Base-by-base conservation (phyloP, 2,329 filamentous ascomycete species). In the Dothistroma septosporum region DNA sequence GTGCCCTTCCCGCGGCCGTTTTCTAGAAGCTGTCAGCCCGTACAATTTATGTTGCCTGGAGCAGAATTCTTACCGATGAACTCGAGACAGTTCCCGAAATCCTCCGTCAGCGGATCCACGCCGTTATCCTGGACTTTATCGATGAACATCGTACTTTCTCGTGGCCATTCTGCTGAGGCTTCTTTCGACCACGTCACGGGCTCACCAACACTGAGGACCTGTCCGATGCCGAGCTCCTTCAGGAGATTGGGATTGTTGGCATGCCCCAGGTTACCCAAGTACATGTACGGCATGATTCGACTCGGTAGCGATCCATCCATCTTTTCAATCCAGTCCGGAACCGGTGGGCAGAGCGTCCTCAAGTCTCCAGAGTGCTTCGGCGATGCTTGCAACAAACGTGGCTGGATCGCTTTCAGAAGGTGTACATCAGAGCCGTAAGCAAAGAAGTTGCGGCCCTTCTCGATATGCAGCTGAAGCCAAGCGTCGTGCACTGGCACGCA, bases 61-160 rank as follows among this genome's bases (percentile, higher is more conserved):
- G 11, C 50, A 47, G 12, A 32, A 14, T 2, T 80, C 89, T 75
- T 79, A 97, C 93, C 89, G 74, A 99, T 96, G 70, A 97, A 99
- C 31, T 90, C 86, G 50, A 99, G 80, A 72, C 93, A 97, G 44
- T 88, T 83, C 68, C 87, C 84, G 75, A 97, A 96, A 67, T 97
- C 90, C 35, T 89, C 85, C 33, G 87, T 95, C 69, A 99, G 78
- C 4, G 92, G 89, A 75, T 99, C 94, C 63, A 97, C 94, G 4
- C 94, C 94, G 71, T 99, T 99, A 72, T 99, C 94, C 73, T 97
- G 94, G 6, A 99, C 91, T 14, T 88, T 85, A 71, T 93, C 87
- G 35, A 99, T 84, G 68, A 88, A 83, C 72, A 94, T 86, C 19
- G 96, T 78, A 66, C 95, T 94, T 37, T 93, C 87, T 11, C 77